These are phyloP conservation scores for Thermothielavioides terrestris DNA, from an alignment of 495 filamentous ascomycete genomes.

Conservation along the genomic window DNA sequence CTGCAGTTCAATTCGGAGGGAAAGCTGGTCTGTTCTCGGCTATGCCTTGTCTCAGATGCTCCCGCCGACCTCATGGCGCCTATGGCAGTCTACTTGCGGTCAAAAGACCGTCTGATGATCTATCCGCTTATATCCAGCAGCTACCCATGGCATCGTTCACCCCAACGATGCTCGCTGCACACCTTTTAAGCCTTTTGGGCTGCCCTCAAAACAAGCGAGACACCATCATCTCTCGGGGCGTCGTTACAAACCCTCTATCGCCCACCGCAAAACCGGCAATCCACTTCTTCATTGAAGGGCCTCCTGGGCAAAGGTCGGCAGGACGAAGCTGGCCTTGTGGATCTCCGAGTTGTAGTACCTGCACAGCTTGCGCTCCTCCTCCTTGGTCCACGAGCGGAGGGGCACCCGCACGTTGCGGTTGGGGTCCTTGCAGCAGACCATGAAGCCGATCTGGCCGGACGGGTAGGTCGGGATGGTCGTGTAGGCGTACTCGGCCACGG, in stretches of 20 bases:
- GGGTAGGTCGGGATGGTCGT: conserved; percentile 99
- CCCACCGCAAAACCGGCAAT: not conserved
- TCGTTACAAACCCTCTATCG: not conserved
- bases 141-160: not conserved
- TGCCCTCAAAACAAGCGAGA: not conserved
- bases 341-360: conserved; percentile 94
- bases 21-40: conserved; percentile 1
- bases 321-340: conserved; percentile 85
- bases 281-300: conserved; percentile 48
- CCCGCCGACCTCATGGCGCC: not conserved
- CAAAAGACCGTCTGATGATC: not conserved
- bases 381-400: conserved; percentile 62
- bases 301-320: conserved; percentile 85
- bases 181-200: conserved; percentile 2
- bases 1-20: not conserved
- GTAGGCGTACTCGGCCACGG: conserved; percentile 95
- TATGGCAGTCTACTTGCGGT: not conserved
- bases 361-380: conserved; percentile 89
- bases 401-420: conserved; percentile 74
- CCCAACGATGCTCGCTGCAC: conserved; percentile 5
- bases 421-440: conserved; percentile 96
- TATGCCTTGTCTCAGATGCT: not conserved
- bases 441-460: conserved; percentile 98
- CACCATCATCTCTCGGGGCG: not conserved
- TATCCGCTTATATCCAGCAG: conserved; percentile 3